A percentile compares a stretch with the other conserved stretches of the same genome.
Conservation (phyloP, 345 rosid species). For the Laguncularia racemosa region DNA sequence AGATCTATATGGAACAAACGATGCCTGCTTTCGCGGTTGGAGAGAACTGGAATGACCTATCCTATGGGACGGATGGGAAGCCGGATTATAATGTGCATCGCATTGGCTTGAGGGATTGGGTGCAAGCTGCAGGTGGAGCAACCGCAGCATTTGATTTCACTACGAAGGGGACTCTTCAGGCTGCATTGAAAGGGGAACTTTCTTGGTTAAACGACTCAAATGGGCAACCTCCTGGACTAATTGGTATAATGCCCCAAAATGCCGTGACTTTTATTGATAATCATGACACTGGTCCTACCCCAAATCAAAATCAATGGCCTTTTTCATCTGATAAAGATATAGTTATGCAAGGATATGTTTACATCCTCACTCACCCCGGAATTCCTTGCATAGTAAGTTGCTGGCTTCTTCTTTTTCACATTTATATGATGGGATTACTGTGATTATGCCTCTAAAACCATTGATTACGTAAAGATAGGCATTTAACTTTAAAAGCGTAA, state of each 20-base stretch:
- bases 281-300: constrained; percentile 13
- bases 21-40: constrained; percentile 69
- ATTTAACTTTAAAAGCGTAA: too few relatives aligned
- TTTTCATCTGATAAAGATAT: constrained; percentile 9
- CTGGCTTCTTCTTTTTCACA: background rate
- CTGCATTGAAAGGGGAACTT: background rate
- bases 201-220: constrained; percentile 4
- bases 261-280: constrained; percentile 14
- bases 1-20: constrained; percentile 41
- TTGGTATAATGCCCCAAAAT: constrained; percentile 2
- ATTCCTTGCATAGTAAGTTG: background rate
- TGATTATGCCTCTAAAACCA: too few relatives aligned
- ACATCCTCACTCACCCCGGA: constrained; percentile 17
- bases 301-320: constrained; percentile 8
- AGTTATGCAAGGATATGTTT: constrained; percentile 10
- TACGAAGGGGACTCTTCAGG: constrained; percentile 3
- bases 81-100: constrained; percentile 18
- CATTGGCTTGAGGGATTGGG: constrained; percentile 2
- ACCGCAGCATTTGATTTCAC: constrained; percentile 10
- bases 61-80: constrained; percentile 47
- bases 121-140: constrained; percentile 11
- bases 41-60: constrained; percentile 63
- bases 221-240: constrained; percentile 10
- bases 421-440: too few relatives aligned
- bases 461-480: too few relatives aligned